Evolutionary conservation across 257 asterid genomes (phyloP), one percentile per base, ranked within the genome.

Genomic region (Nemophila menziesii): DNA sequence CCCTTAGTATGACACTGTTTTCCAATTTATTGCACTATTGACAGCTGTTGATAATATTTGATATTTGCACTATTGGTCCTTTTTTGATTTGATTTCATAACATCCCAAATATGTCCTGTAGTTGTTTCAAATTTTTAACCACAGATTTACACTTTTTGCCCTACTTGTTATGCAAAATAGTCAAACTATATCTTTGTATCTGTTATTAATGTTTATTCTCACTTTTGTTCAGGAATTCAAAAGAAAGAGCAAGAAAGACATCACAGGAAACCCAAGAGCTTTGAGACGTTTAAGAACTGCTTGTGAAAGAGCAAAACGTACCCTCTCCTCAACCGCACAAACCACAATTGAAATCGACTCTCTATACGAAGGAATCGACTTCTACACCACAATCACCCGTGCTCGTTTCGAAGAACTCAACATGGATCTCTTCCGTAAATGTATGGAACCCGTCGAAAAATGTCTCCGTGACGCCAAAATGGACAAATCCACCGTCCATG

Each of bases 371-470:
- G 93, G 93, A 18, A 62, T 82, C 45, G 93, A 82, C 21, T 82
- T 78, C 57, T 82, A 82, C 38, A 66, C 93, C 39, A 73, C 93
- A 43, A 75, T 82, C 33, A 82, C 93, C 3, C 82, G 92, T 20
- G 93, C 93, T 33, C 70, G 92, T 33, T 82, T 75, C 11, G 93
- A 82, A 64, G 93, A 82, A 68, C 77, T 82, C 1, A 82, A 82
- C 86, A 78, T 82, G 93, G 93, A 82, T 54, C 43, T 82, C 15
- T 82, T 82, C 62, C 67, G 92, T 4, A 82, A 78, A 49, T 82
- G 86, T 23, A 78, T 78, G 93, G 92, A 82, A 29, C 93, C 86
- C 0, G 93, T 82, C 2, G 93, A 82, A 70, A 82, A 82, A 66
- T 82, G 92, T 40, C 15, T 82, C 63, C 72, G 93, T 46, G 92